Percentiles rank a stretch among this genome's conserved stretches.
Evolutionary conservation across 2,329 filamentous ascomycete species (phyloP).

Genomic region (Cucurbitaria berberidis): DNA sequence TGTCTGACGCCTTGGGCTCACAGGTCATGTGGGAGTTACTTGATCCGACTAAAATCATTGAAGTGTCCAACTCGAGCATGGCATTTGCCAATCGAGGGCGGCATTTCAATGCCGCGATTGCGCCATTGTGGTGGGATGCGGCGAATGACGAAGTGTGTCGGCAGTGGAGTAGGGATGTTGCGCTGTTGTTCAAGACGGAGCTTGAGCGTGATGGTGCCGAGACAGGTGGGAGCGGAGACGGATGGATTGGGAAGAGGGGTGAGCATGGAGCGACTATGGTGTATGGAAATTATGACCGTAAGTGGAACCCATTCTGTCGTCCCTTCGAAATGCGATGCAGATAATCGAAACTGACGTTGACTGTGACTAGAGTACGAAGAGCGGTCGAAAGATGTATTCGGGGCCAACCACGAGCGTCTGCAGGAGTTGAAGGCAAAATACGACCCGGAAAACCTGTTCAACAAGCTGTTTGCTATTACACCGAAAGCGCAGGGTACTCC

Average conservation of each 20-base stretch:
- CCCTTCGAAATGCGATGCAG: neutral
- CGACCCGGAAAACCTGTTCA: conserved; percentile 9
- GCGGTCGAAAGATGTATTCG: conserved; percentile 9
- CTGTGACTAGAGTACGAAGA: conserved; percentile 10
- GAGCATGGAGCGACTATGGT: conserved; percentile 11
- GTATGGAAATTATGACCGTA: conserved; percentile 16
- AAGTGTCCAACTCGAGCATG: conserved; percentile 7
- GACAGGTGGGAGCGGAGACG: conserved; percentile 3
- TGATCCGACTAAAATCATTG: conserved; percentile 8
- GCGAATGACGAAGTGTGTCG: conserved; percentile 6
- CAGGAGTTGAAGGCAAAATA: conserved; percentile 14
- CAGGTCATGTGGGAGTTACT: conserved; percentile 13
- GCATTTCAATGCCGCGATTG: conserved; percentile 10
- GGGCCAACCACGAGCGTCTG: conserved; percentile 8
- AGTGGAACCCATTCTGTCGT: too few relatives aligned
- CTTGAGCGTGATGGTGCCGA: conserved; percentile 7
- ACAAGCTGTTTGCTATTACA: conserved; percentile 9
- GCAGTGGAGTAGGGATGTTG: conserved; percentile 12
- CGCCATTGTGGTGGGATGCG: conserved; percentile 6
- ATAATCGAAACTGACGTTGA: neutral
- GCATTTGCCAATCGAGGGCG: conserved; percentile 13
- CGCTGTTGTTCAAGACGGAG: conserved; percentile 7
- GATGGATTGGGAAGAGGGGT: conserved; percentile 11
- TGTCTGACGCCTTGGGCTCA: neutral
- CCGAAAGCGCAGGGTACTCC: neutral